Evolutionary conservation across 345 rosid species (phyloP), one percentile per base, ranked within the genome.

Genomic region (Populus nigra): DNA sequence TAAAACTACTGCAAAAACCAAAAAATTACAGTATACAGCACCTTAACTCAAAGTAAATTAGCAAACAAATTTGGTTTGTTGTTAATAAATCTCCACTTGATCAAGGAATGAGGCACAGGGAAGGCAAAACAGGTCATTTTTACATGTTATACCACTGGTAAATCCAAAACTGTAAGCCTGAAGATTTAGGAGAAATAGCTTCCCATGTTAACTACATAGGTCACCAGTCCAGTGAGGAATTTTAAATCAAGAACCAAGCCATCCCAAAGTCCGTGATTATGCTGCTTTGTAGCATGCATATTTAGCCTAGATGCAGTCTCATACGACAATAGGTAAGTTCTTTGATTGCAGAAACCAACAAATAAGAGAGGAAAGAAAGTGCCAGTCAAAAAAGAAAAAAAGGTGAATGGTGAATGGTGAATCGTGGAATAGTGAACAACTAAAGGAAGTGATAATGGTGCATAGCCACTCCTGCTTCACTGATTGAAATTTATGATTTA

Each of bases 391-490:
- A 66, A 16, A 2, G 33, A 66, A 68, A 53, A 12, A 23, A 12
- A 23, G n/a, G 69, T 8, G 53, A 43, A 41, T 22, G 1, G 20
- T 18, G 10, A 27, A 31, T 33, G 0, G 35, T 33, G 3, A 41
- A 41, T 11, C 0, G 13, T 11, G 15, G 38, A 20, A 53, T 5
- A 50, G 33, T 11, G 25, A 57, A 57, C 62, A 57, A 10, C 27
- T 29, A 9, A 31, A 72, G 57, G 62, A 50, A 31, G 11, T 22
- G 33, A 20, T 55, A 53, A 39, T 43, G 57, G 22, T 17, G 23
- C n/a, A 55, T 33, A 35, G 61, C 10, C 25, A 23, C 29, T 23
- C 65, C 29, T 65, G 16, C 73, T 65, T 80, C 76, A 71, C 65
- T 18, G 36, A 71, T 65, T 41, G 45, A 41, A 9, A 41, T 41